phyloP scores from a whole-genome alignment of 1,284 basidiomycete species.

The Cystobasidium sp. region DNA sequence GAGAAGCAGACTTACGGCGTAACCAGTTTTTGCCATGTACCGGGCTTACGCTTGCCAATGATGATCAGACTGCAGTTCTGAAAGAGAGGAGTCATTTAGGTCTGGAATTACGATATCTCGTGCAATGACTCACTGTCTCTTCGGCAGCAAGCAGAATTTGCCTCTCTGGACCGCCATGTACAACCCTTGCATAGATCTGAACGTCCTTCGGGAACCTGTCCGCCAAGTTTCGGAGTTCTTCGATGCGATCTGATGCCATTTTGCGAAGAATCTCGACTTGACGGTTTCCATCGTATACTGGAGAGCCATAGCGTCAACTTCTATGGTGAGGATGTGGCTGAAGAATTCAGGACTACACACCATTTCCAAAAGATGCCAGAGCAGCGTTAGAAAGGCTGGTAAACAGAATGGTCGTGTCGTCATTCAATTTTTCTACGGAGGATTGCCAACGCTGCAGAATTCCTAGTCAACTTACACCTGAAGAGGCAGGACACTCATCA shows the following conservation, averaged over 20 bases:
- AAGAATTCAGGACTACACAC: neutral
- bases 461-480: conserved; percentile 14
- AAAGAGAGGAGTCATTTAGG: too few relatives aligned
- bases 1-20: conserved; percentile 7
- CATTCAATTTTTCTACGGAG: neutral
- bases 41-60: conserved; percentile 28
- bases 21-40: conserved; percentile 15
- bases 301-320: neutral
- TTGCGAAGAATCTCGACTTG: conserved; percentile 11
- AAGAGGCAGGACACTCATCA: conserved; percentile 19
- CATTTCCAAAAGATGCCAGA: neutral
- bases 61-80: conserved; percentile 27
- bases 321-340: neutral
- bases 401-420: neutral
- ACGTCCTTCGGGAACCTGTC: conserved; percentile 7
- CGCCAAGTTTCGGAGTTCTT: neutral
- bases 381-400: neutral
- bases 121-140: conserved; percentile 20
- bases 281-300: conserved; percentile 16
- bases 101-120: neutral
- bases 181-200: conserved; percentile 1
- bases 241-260: neutral
- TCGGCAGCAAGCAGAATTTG: conserved; percentile 23
- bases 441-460: neutral
- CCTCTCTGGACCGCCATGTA: conserved; percentile 24